phyloP scores from a whole-genome alignment of 208 protist genomes.

The Tritrichomonas foetus region DNA sequence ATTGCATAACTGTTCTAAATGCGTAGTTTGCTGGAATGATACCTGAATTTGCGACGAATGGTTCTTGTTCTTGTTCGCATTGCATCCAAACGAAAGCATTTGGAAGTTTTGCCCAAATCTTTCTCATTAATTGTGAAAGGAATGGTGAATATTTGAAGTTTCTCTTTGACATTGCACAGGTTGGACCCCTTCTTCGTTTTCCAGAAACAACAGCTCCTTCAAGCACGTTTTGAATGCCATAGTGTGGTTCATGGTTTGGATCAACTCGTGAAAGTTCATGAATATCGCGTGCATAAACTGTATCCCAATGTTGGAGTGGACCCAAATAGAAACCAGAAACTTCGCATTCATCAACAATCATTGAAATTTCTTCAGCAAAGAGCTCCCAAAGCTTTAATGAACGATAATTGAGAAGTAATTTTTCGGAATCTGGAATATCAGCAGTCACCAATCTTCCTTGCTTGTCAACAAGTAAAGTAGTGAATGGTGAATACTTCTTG shows the following conservation, averaged over 20 bases:
- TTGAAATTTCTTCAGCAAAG: background rate
- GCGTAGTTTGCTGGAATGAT: background rate
- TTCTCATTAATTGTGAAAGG: background rate
- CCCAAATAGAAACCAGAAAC: background rate
- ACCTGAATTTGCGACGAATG: background rate
- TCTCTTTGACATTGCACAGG: background rate
- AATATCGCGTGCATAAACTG: background rate
- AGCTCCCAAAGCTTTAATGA: slow-evolving; percentile 16
- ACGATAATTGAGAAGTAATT: background rate
- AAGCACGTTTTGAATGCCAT: background rate
- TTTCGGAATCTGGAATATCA: background rate
- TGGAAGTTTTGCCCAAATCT: background rate
- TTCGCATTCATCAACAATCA: background rate
- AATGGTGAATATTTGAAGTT: slow-evolving; percentile 1
- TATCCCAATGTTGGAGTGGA: background rate
- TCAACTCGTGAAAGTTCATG: background rate
- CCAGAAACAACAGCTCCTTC: background rate
- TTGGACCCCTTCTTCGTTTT: no score
- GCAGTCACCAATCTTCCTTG: background rate
- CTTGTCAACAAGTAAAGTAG: background rate
- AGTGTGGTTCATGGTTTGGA: background rate
- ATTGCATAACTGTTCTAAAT: background rate
- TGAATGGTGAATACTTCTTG: background rate
- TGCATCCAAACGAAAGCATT: slow-evolving; percentile 39
- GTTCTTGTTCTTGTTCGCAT: background rate